phyloP scores from a whole-genome alignment of 805 yeast species.

The Ogataea trehalophila region DNA sequence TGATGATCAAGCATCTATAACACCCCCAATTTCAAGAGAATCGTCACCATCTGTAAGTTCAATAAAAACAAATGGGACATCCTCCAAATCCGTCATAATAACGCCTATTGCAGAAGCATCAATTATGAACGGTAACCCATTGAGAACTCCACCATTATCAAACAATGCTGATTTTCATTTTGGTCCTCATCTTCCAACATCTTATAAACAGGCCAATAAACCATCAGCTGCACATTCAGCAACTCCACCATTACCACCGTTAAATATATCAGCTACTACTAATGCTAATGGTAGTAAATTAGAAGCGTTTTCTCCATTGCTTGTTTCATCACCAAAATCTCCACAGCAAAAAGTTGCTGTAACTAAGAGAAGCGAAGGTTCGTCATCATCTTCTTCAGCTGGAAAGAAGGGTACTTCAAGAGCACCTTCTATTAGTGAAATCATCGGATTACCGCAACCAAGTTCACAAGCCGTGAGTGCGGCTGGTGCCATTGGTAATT shows the following conservation, averaged over 20 bases:
- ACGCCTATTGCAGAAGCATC: constrained; percentile 1
- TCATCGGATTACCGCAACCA: constrained; percentile 26
- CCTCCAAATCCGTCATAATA: constrained; percentile 13
- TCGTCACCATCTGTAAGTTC: constrained; percentile 21
- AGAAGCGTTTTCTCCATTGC: not conserved
- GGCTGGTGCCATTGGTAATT: constrained; percentile 31
- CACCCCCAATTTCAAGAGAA: constrained; percentile 20
- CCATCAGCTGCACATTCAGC: too few relatives aligned
- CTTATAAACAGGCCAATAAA: too few relatives aligned
- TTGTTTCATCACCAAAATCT: not conserved
- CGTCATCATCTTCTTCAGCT: not conserved
- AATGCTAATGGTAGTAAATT: too few relatives aligned
- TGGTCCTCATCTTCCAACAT: too few relatives aligned
- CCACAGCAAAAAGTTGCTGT: not conserved
- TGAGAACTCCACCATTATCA: constrained; percentile 17
- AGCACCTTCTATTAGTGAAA: constrained; percentile 25
- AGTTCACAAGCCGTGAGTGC: constrained; percentile 32
- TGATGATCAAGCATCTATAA: constrained; percentile 13
- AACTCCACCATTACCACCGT: too few relatives aligned
- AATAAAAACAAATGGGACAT: constrained; percentile 13
- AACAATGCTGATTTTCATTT: constrained; percentile 5
- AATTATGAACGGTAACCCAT: not conserved
- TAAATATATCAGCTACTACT: too few relatives aligned
- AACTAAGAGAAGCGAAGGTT: not conserved
- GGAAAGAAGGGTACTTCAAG: constrained; percentile 9